Evolutionary conservation across 169 alveolate species (phyloP), one percentile per base, ranked within the genome.

Genomic region (Plasmodium vinckei): DNA sequence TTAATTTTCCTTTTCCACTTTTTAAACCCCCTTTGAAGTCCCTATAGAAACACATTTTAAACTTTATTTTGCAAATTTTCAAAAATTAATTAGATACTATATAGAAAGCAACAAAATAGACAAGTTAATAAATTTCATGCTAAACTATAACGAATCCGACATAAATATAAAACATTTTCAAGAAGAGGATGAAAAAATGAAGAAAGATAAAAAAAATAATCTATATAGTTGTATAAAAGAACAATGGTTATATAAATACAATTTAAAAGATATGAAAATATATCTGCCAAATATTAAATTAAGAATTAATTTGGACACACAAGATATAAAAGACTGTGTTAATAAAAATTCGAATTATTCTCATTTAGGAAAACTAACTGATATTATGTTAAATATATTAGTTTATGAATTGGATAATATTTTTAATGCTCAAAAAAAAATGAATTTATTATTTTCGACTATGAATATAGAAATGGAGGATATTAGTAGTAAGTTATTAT

Each of bases 371-470:
- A 54, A 47, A 19, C 33, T 82, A 82, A 82, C 79, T 15, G 33
- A 67, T 67, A 23, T 60, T 67, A 67, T 82, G 82, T 6, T 82
- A 67, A 86, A 65, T 19, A 59, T 69, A 70, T 72, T 86, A 73
- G 91, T 73, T 27, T 69, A 70, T 49, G 91, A 86, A 53, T 63
- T 86, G 59, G 59, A 86, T 51, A 44, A 70, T 21, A 59, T 86
- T 54, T 86, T 69, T 57, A 10, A 59, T 51, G 59, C 25, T 1
- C 33, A 60, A 53, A 27, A 86, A 19, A 56, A 86, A 39, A 19
- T 69, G n/a, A 53, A 69, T 19, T 69, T 68, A 1, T 15, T 86
- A 33, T 86, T 69, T 86, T 86, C 87, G 10, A 13, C 33, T 7
- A 60, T 86, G 79, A 51, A 59, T 10, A 33, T 86, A 21, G 60